Base-by-base conservation (phyloP, 2,329 filamentous ascomycete species). In the Waltergamsia citrina region DNA sequence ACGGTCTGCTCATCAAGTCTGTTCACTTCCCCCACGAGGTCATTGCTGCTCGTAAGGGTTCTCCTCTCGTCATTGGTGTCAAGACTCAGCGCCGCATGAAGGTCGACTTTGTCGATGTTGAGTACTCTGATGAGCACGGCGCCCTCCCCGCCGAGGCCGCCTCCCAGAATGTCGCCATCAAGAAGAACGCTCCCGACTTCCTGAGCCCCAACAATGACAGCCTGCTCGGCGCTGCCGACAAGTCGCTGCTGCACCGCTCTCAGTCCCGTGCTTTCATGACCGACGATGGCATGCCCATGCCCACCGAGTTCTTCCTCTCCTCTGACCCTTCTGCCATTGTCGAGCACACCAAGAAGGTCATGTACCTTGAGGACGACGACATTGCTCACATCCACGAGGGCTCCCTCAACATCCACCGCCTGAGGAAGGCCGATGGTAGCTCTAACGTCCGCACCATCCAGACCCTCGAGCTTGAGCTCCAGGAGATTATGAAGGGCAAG, bases 401-500 rank as follows among this genome's bases (percentile, higher is more conserved):
- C 39, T 93, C 92, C 47, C 78, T 98, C 50, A 96, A 98, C 75
- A 98, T 98, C 53, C 92, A 98, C 74, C 86, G 92, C 56, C 74
- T 96, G 49, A 88, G 85, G 65, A 96, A 96, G 78, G 83, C 88
- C 49, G 90, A 96, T 57, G 90, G 90, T 47, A 88, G 84, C 56
- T 94, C 86, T 65, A 95, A 96, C 57, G 87, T 96, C 49, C 88
- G 92, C 59, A 86, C 85, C 51, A 98, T 98, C 60, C 92, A 98
- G 74, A 98, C 92, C 36, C 78, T 98, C 37, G 92, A 98, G 72
- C 84, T 98, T 33, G 87, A 98, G 72, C 81, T 98, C 44, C 92
- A 98, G 71, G 88, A 98, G 71, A 98, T 98, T 65, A 98, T 98
- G 92, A 98, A 98, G 81, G 92, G 92, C 63, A 93, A 92, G 60